Conservation (phyloP, 345 rosid species). For the Aquilaria malaccensis region DNA sequence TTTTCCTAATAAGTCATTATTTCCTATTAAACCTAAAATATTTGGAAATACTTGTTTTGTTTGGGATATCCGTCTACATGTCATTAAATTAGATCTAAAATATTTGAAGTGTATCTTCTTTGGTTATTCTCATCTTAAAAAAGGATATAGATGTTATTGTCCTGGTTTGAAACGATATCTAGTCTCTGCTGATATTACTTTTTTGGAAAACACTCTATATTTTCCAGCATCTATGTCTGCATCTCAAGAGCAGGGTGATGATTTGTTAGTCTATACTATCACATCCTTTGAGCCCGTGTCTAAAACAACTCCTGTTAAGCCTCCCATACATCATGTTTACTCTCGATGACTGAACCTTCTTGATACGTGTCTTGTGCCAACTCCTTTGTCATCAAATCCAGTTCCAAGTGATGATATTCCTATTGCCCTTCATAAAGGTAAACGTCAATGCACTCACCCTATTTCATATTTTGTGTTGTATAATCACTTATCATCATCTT, state of each 20-base stretch:
- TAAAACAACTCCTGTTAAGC: neutral
- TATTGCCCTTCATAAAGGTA: neutral
- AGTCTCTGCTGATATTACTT: too few relatives aligned
- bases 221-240: neutral
- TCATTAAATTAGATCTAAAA: too few relatives aligned
- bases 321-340: neutral
- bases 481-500: neutral
- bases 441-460: neutral
- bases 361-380: neutral
- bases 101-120: too few relatives aligned
- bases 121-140: too few relatives aligned
- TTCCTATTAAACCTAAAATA: too few relatives aligned
- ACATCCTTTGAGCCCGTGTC: neutral
- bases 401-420: neutral
- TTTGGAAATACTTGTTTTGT: too few relatives aligned
- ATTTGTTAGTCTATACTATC: neutral
- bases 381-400: neutral
- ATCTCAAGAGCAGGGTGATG: neutral
- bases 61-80: too few relatives aligned
- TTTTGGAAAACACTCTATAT: too few relatives aligned
- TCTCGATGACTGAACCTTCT: neutral
- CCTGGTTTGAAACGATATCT: too few relatives aligned
- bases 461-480: neutral
- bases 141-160: too few relatives aligned
- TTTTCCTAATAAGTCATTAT: too few relatives aligned